Evolutionary conservation across 352 stramenopile species (phyloP).

Genomic region (Phytopythium montanum): DNA sequence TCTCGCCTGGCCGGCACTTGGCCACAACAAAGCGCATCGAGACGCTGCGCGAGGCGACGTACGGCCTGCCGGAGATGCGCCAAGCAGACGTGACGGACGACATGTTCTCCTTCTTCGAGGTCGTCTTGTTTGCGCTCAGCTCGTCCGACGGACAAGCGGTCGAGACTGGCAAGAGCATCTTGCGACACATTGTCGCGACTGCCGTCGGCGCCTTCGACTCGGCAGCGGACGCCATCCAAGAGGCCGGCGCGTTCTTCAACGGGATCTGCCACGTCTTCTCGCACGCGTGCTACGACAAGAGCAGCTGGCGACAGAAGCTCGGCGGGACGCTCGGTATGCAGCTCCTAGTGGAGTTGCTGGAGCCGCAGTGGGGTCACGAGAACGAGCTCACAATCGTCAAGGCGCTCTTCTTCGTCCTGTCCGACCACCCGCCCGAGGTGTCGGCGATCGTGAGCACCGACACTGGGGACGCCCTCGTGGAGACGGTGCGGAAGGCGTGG

Average conservation of each 20-base stretch:
- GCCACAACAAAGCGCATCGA: constrained; percentile 80
- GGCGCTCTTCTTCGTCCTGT: constrained; percentile 85
- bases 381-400: constrained; percentile 86
- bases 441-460: constrained; percentile 72
- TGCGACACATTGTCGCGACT: constrained; percentile 53
- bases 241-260: constrained; percentile 70
- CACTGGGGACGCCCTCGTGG: constrained; percentile 58
- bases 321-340: constrained; percentile 68
- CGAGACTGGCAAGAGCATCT: constrained; percentile 41
- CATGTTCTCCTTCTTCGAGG: constrained; percentile 63
- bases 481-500: constrained; percentile 57
- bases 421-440: constrained; percentile 82
- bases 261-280: constrained; percentile 76
- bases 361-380: constrained; percentile 78
- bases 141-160: constrained; percentile 59
- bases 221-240: constrained; percentile 32
- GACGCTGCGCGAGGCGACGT: constrained; percentile 65
- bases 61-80: constrained; percentile 57
- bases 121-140: constrained; percentile 60
- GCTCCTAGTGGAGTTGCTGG: constrained; percentile 62
- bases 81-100: constrained; percentile 50
- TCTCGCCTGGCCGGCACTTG: constrained; percentile 76
- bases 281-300: constrained; percentile 86
- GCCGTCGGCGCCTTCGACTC: constrained; percentile 35
- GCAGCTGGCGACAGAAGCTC: constrained; percentile 80